Base-by-base conservation (phyloP, 2,329 filamentous ascomycete species). In the Exophiala dermatitidis region DNA sequence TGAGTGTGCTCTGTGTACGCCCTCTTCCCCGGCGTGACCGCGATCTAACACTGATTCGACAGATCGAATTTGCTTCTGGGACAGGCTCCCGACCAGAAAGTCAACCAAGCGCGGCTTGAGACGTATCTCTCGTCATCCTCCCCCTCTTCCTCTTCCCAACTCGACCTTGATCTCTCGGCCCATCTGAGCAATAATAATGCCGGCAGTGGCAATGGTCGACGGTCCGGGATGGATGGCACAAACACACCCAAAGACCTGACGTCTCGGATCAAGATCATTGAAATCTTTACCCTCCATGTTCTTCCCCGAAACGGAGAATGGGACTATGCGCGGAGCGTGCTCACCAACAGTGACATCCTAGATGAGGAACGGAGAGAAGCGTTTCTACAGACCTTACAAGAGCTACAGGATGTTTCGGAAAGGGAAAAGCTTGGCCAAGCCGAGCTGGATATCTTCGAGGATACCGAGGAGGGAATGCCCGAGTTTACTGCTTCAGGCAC, bases 271-370 rank as follows among this genome's bases (percentile, higher is more conserved):
- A 95, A 94, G 73, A 87, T 98, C 40, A 81, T 98, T 47, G 93
- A 98, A 71, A 78, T 98, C 5, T 98, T 96, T 69, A 94, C 90
- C 1, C 78, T 98, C 3, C 93, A 98, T 66, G 88, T 97, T 5
- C 81, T 98, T n/a, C 83, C 91, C 3, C 81, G 89, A 49, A 97
- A 96, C 63, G 84, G 88, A 52, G 90, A 97, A 71, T 98, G 93
- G 93, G 88, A 95, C 54, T 96, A 96, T 64, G 89, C 93, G 3
- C 81, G 83, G 55, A 88, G 95, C 63, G 97, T 97, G 68, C 94
- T 97, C 65, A 82, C 78, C 64, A 82, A 89, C 65, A 93, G 84
- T 68, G 84, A 91, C 44, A 82, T 95, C 29, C 78, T 98, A 1
- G 91, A 97, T 67, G 91, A 96, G 48, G 93, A 97, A 72, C 82